Conservation (phyloP, 2,329 filamentous ascomycete genomes). For the Orbilia quercus region DNA sequence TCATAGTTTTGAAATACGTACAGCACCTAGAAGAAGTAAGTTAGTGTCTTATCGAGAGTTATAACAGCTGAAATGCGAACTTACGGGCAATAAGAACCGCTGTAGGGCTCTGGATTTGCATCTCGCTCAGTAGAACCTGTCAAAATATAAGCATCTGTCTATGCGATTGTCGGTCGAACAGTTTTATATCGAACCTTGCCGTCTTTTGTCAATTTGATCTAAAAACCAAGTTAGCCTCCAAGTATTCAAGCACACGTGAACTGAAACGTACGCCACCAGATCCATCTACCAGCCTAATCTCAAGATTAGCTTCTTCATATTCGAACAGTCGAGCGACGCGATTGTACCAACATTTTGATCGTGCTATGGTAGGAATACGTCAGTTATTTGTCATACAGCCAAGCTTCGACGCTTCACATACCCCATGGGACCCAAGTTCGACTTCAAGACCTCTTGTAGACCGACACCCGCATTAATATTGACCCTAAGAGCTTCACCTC, state of each 20-base stretch:
- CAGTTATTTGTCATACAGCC: slow-evolving; percentile 15
- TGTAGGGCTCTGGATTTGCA: slow-evolving; percentile 98
- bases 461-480: slow-evolving; percentile 90
- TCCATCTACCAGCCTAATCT: slow-evolving; percentile 74
- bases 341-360: slow-evolving; percentile 59
- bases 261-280: slow-evolving; percentile 71
- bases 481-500: slow-evolving; percentile 94
- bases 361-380: slow-evolving; percentile 45
- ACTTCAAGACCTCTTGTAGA: slow-evolving; percentile 91
- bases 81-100: slow-evolving; percentile 80
- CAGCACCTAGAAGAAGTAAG: slow-evolving; percentile 46
- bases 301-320: slow-evolving; percentile 24
- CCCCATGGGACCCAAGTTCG: slow-evolving; percentile 90
- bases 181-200: slow-evolving; percentile 76
- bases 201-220: slow-evolving; percentile 99
- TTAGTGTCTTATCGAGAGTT: slow-evolving; percentile 1
- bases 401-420: slow-evolving; percentile 14
- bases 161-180: slow-evolving; percentile 71
- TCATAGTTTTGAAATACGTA: slow-evolving; percentile 34
- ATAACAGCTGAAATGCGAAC: neutral
- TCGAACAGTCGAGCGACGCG: slow-evolving; percentile 2
- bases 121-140: slow-evolving; percentile 70
- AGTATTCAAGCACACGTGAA: slow-evolving; percentile 9
- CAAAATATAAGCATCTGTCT: slow-evolving; percentile 58
- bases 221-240: slow-evolving; percentile 60